phyloP scores from a whole-genome alignment of 495 filamentous ascomycete genomes.

The Xylaria nigripes region DNA sequence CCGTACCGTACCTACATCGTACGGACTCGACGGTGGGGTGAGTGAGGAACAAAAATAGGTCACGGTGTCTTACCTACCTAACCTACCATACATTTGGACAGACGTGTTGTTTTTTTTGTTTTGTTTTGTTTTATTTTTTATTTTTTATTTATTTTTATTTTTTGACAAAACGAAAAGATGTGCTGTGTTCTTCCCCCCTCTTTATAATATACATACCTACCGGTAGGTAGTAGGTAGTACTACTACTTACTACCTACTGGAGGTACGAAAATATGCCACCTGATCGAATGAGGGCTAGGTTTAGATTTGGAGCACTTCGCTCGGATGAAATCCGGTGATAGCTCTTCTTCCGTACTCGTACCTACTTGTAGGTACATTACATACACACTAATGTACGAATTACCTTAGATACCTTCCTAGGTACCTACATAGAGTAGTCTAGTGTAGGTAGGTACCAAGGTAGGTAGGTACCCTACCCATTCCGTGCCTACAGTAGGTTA shows the following conservation, averaged over 20 bases:
- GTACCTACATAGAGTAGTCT: neutral
- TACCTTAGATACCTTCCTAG: neutral
- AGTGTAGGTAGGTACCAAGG: too few species aligned
- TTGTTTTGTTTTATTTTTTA: too few species aligned
- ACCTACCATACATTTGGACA: too few species aligned
- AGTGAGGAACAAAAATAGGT: too few species aligned
- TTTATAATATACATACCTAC: neutral
- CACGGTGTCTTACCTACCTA: too few species aligned
- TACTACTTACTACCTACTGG: too few species aligned
- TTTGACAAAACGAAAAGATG: neutral
- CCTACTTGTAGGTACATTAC: neutral
- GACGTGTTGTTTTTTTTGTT: too few species aligned
- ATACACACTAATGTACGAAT: neutral
- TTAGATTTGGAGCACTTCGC: neutral
- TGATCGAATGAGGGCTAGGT: neutral
- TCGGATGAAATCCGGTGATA: constrained; percentile 1
- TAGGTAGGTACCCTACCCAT: neutral
- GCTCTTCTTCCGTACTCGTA: neutral
- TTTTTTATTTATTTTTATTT: too few species aligned
- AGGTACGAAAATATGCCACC: neutral
- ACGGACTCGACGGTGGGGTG: too few species aligned
- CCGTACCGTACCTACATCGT: too few species aligned
- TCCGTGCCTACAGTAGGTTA: neutral
- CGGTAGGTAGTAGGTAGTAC: too few species aligned
- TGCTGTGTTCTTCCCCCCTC: neutral